Evolutionary conservation across 2,329 filamentous ascomycete genomes (phyloP).

Genomic region (Chaetomiaceae sp.): DNA sequence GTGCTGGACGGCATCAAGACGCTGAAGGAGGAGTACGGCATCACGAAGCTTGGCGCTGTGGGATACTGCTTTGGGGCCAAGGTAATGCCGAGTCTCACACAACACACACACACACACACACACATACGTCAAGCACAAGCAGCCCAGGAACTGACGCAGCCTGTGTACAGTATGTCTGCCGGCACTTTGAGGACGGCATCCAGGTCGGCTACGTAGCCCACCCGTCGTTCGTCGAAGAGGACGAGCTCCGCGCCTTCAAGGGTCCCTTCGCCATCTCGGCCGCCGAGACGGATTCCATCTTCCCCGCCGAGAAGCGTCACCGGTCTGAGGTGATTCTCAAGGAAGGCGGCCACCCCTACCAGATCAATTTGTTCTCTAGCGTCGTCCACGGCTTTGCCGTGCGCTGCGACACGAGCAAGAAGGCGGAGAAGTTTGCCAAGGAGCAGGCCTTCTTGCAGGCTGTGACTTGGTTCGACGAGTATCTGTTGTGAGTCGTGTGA

Average conservation of each 20-base stretch:
- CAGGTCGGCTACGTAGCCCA: slow-evolving; percentile 71
- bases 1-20: slow-evolving; percentile 50
- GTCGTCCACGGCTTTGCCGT: slow-evolving; percentile 73
- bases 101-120: background rate
- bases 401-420: slow-evolving; percentile 56
- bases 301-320: slow-evolving; percentile 59
- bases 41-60: slow-evolving; percentile 57
- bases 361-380: slow-evolving; percentile 70
- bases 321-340: slow-evolving; percentile 59
- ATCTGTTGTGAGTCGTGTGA: slow-evolving; percentile 36
- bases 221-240: slow-evolving; percentile 66
- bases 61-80: slow-evolving; percentile 77
- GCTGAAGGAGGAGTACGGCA: slow-evolving; percentile 50
- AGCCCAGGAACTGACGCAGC: no score
- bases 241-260: slow-evolving; percentile 61
- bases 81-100: no score
- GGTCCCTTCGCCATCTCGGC: slow-evolving; percentile 65
- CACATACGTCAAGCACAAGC: no score
- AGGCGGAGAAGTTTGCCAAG: slow-evolving; percentile 62
- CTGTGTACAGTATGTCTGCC: slow-evolving; percentile 59
- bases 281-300: slow-evolving; percentile 60
- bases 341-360: slow-evolving; percentile 57
- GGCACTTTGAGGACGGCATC: slow-evolving; percentile 60
- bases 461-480: slow-evolving; percentile 68
- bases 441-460: slow-evolving; percentile 79